phyloP scores from a whole-genome alignment of 2,329 filamentous ascomycete species.

The Leptosphaerulina australis region DNA sequence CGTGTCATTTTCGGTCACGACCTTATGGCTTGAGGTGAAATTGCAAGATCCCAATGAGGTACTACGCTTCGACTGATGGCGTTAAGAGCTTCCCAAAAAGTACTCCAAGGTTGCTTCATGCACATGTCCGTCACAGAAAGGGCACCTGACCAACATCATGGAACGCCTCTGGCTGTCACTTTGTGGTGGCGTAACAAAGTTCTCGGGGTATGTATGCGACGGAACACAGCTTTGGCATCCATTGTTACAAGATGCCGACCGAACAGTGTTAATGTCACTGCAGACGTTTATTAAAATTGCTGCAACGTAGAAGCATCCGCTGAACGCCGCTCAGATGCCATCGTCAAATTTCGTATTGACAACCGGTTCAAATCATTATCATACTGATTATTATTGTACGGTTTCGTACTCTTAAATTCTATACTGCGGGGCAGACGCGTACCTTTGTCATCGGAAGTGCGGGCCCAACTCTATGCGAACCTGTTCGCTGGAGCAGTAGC shows the following conservation, averaged over 20 bases:
- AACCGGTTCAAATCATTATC: slow-evolving; percentile 6
- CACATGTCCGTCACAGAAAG: slow-evolving; percentile 22
- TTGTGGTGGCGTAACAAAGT: neutral
- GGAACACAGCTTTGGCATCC: slow-evolving; percentile 20
- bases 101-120: slow-evolving; percentile 32
- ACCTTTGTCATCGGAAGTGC: slow-evolving; percentile 18
- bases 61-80: slow-evolving; percentile 8
- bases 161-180: slow-evolving; percentile 3
- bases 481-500: slow-evolving; percentile 31
- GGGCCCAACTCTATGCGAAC: slow-evolving; percentile 28
- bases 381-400: slow-evolving; percentile 7
- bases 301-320: neutral
- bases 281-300: neutral
- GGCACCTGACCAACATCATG: slow-evolving; percentile 1
- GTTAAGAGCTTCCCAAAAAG: slow-evolving; percentile 29
- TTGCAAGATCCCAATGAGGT: slow-evolving; percentile 19
- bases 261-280: slow-evolving; percentile 1
- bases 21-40: slow-evolving; percentile 11
- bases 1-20: slow-evolving; percentile 3
- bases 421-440: slow-evolving; percentile 41
- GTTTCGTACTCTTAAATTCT: slow-evolving; percentile 25
- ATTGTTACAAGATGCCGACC: slow-evolving; percentile 17
- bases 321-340: neutral
- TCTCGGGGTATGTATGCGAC: neutral
- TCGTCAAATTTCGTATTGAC: slow-evolving; percentile 13